phyloP scores from a whole-genome alignment of 2,329 filamentous ascomycete species.

The Beauveria caledonica region DNA sequence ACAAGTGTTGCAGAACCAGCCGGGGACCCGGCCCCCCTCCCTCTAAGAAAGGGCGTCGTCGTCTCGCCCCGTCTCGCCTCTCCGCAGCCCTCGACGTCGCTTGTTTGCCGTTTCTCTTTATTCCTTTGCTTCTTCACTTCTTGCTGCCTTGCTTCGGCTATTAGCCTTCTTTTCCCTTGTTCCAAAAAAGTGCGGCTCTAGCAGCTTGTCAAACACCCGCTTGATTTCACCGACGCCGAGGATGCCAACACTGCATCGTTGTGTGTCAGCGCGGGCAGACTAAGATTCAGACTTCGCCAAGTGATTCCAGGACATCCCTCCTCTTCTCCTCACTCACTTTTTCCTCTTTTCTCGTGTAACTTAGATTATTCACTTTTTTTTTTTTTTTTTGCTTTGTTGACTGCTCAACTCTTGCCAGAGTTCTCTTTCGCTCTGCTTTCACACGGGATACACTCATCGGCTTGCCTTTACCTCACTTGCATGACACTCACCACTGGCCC shows the following conservation, averaged over 20 bases:
- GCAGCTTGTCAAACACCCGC: slow-evolving; percentile 8
- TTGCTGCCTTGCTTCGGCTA: background rate
- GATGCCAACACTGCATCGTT: background rate
- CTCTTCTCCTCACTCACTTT: background rate
- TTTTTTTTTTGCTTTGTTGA: background rate
- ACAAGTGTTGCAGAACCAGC: slow-evolving; percentile 9
- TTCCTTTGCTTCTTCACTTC: background rate
- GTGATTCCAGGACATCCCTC: background rate
- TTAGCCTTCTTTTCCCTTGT: background rate
- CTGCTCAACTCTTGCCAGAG: background rate
- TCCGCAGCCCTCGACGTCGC: background rate
- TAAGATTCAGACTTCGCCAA: slow-evolving; percentile 7
- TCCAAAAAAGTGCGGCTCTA: background rate
- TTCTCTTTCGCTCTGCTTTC: background rate
- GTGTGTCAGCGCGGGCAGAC: slow-evolving; percentile 7
- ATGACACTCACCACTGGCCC: slow-evolving; percentile 4
- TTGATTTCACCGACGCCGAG: background rate
- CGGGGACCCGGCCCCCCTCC: background rate
- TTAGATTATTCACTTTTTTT: background rate
- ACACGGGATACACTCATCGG: background rate
- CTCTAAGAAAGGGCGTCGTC: background rate
- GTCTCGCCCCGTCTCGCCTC: background rate
- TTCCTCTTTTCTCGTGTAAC: background rate
- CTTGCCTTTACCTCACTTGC: background rate
- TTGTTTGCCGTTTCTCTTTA: background rate